Evolutionary conservation across 2,329 filamentous ascomycete genomes (phyloP), one percentile per base, ranked within the genome.

Genomic region (Westerdykella aurantiaca): DNA sequence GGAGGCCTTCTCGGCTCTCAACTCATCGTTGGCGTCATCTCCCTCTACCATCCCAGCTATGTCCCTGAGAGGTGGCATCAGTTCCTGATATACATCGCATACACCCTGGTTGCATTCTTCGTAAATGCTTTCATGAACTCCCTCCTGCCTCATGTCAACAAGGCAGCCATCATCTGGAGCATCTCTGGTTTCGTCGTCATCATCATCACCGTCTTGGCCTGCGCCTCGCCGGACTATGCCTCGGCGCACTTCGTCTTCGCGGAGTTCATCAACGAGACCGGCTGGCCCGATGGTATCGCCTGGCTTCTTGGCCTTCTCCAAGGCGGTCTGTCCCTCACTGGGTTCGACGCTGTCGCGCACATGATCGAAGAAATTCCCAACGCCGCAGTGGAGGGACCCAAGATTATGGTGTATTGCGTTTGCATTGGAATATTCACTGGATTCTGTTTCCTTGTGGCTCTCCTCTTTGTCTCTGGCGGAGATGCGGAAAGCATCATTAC

Each of bases 121-220:
- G 69, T 86, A 63, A 88, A 88, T 50, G 77, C 80, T 1, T 83
- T 86, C 51, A 70, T 76, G 58, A 83, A 80, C 53, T 68, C 71
- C 3, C 56, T 81, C 3, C 71, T 88, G 3, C 83, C 84, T 0
- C 72, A 76, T 11, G 71, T 88, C 52, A 88, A 82, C 58, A 81
- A 85, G 59, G 74, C 74, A 14, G 84, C 84, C 1, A 84, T 88
- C 51, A 75, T 81, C 40, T 88, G 84, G 85, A 85, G 80, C 2
- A 70, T 88, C 2, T 64, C 73, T 1, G 85, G 85, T 0, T 87
- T 88, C 52, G 68, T 78, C 35, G 70, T 88, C 45, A 86, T 88
- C 51, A 83, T 74, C 49, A 85, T 87, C 49, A 85, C 83, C 0
- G 72, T 85, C 0, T 67, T 89, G 39, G 75, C 82, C 4, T 85